Base-by-base conservation (phyloP, 148 eudicot genomes). In the Rhododendron ferrugineum region DNA sequence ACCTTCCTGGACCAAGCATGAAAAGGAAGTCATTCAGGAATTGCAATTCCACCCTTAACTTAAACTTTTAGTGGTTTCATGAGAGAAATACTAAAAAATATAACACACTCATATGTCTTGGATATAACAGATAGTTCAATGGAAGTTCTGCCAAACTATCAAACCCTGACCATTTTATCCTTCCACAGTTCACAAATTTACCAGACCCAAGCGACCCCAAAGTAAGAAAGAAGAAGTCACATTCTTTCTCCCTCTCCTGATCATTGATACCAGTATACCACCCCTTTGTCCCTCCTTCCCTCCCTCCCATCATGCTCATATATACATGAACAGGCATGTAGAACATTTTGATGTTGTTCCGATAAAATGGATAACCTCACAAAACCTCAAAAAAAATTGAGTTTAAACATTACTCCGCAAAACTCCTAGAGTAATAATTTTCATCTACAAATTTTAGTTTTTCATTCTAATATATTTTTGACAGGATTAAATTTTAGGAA, bases 1-100 rank as follows among this genome's bases (percentile, higher is more conserved):
- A 77, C 99, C 99, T 93, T 97, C 98, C 95, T 93, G 93, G 26
- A 82, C n/a, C 82, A 74, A 70, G 54, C 60, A 52, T 56, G 28
- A 18, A 70, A 64, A 49, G 70, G 54, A 84, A 75, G 50, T 58
- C 20, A 49, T 68, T 52, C 28, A 58, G 32, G 34, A 77, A 66
- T 40, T 13, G 18, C 23, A 70, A 32, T 72, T 66, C 5, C 22
- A 50, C 64, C 42, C 80, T 34, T 58, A 16, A 5, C 56, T 42
- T 64, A 78, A 52, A 26, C 49, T 82, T 36, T 1, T 10, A 81
- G n/a, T 2, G 9, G 32, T 74, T 30, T 54, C 72, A 28, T 16
- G 32, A 54, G 60, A 20, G 26, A 73, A 22, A 73, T 73, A 73
- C 32, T 26, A 5, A 68, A 7, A 44, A 81, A 11, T 11, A 81